Base-by-base conservation (phyloP, 2,329 filamentous ascomycete species). In the Alternaria hordeiaustralica region DNA sequence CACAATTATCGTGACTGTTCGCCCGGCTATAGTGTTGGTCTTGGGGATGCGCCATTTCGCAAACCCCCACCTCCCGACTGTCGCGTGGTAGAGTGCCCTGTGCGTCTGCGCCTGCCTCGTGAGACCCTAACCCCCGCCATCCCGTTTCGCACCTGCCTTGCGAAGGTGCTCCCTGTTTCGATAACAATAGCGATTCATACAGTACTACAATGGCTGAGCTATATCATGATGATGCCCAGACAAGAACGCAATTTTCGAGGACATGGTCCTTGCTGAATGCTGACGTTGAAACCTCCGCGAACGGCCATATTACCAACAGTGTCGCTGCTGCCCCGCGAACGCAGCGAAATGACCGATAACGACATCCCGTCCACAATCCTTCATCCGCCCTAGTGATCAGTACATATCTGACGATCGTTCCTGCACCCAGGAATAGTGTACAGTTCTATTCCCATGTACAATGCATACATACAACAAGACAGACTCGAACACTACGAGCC, bases 11-110 rank as follows among this genome's bases (percentile, higher is more conserved):
- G 55, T 28, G 36, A 58, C 13, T 41, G 25, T 41, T 53, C 33
- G 54, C 36, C 46, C 41, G 49, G 18, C 47, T 33, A 45, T 41
- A 21, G 26, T 51, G 47, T 21, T 18, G 51, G 10, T n/a, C 33
- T 41, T 26, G 18, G 30, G 15, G 43, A 45, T 57, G 55, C 55
- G 60, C 60, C 25, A 58, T 20, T 58, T 33, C 20, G 55, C 60
- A 49, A 43, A 49, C 47, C 36, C 47, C 46, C 41, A 44, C 47
- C 46, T 28, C 28, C 47, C 55, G 30, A 25, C 50, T 50, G 56
- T 60, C 60, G 60, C 60, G 60, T 63, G 60, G 60, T 55, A 15
- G 44, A 36, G 49, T 63, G 56, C 44, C 59, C 60, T 55, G 60
- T 63, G 60, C 60, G 60, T 41, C 44, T 58, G 46, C 18, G 47